Base-by-base conservation (phyloP, 1,284 basidiomycete genomes). In the Melampsora medusae region DNA sequence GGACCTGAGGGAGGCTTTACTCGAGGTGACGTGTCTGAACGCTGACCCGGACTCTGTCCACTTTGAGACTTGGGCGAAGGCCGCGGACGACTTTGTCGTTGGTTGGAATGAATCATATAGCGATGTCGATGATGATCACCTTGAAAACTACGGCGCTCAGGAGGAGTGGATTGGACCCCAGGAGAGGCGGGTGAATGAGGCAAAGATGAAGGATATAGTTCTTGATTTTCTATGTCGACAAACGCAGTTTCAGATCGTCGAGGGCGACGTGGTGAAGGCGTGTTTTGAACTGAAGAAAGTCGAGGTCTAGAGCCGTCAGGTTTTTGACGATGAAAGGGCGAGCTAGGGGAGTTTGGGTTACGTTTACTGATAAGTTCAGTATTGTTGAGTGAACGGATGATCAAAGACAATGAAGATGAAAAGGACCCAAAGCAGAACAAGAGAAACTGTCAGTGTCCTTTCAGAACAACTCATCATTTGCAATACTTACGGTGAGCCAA, bases 91-190 rank as follows among this genome's bases (percentile, higher is more conserved):
- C 19, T 59, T 19, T 46, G 56, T 19, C 25, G 56, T 46, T 66
- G 17, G 48, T 3, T 61, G 42, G 42, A 46, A 46, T 46, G 42
- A 46, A 46, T 46, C 72, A 75, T 75, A 53, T 31, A 75, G 35
- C 72, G 64, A n/a, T 75, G 72, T 17, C 72, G 50, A 56, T 75
- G 72, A 48, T 75, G 72, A 14, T 75, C 72, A 1, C 65, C 72
- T 35, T 75, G 72, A 42, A 75, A 75, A 50, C 65, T 67, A 28
- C 38, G 50, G 17, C 72, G 64, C 19, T 75, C 72, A 12, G 53
- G 53, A 59, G 53, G 53, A 22, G 53, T 59, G 14, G 53, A 59
- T 28, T 59, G 53, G 17, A 31, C 53, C 10, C 53, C 53, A 59
- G 53, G 53, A 25, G 53, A 59, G 53, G 53, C 53, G n/a, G 53